phyloP scores from a whole-genome alignment of 768 basidiomycete species.

The Hydnum rufescens region DNA sequence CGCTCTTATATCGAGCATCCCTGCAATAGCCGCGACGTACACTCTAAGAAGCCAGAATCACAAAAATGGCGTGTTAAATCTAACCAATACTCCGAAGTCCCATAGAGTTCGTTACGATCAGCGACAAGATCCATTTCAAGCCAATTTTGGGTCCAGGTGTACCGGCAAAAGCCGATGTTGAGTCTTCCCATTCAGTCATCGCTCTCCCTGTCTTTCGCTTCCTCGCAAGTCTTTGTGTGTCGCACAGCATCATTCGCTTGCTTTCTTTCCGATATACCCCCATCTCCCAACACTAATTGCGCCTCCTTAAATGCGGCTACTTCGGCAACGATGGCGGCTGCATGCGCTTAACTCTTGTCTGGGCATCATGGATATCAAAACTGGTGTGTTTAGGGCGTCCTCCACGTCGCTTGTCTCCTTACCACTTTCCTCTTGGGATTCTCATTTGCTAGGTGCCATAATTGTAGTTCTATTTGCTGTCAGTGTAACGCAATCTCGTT shows the following conservation, averaged over 20 bases:
- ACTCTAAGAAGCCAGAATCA: background rate
- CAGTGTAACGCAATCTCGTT: slow-evolving; percentile 17
- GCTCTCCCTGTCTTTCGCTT: too few species aligned
- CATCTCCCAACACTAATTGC: background rate
- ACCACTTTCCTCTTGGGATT: background rate
- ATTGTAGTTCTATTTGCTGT: slow-evolving; percentile 81
- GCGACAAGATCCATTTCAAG: slow-evolving; percentile 10
- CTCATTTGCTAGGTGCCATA: slow-evolving; percentile 34
- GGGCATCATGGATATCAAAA: slow-evolving; percentile 81
- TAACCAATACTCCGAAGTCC: slow-evolving; percentile 12
- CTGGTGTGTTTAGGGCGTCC: slow-evolving; percentile 26
- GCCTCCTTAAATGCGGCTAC: slow-evolving; percentile 8
- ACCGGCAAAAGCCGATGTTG: too few species aligned
- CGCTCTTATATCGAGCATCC: slow-evolving; percentile 16
- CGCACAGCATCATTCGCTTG: background rate
- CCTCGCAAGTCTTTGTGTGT: too few species aligned
- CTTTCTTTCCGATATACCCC: background rate
- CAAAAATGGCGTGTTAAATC: too few species aligned
- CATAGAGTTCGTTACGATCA: slow-evolving; percentile 11
- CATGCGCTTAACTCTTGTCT: slow-evolving; percentile 70
- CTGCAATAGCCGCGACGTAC: slow-evolving; percentile 1
- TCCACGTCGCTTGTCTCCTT: background rate
- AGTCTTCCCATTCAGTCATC: too few species aligned
- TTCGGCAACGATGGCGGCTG: slow-evolving; percentile 35
- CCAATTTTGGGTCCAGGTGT: background rate